Evolutionary conservation across 768 basidiomycete genomes (phyloP), one percentile per base, ranked within the genome.

Genomic region (Macrolepiota dolichaula): DNA sequence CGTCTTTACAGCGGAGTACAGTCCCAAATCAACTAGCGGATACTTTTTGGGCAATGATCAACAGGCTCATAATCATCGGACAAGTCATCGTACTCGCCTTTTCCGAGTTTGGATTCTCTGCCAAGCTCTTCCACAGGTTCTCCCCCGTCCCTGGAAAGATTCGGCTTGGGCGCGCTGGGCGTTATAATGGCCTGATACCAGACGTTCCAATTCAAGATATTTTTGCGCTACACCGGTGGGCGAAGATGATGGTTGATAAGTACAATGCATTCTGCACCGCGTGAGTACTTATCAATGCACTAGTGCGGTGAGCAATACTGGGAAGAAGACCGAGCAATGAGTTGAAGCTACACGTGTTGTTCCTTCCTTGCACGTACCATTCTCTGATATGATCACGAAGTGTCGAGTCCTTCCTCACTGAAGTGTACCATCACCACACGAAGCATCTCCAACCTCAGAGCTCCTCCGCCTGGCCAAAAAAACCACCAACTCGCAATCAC

Each of bases 21-120:
- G 92, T 97, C 4, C 94, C 94, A 3, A 92, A 93, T 73, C 94
- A 96, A 71, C 83, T 91, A 32, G 94, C 91, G 22, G 94, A 94
- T 29, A 83, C 85, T 9, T 96, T 97, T 76, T 97, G 94, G 91
- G 91, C 92, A 4, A 86, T 96, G 63, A 77, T 96, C 63, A 92
- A 93, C 73, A 81, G 92, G 62, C 81, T 96, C 58, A 83, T 96
- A 72, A 92, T 96, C 72, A 85, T 94, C 63, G 87, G 91, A 73
- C 91, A 95, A 77, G 83, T 88, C 62, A 72, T 94, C 67, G 79
- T 93, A 35, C 86, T 96, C 68, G 73, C 94, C 63, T 73, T 94
- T 60, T 90, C 94, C 59, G 95, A 97, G 74, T 63, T 94, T 61
- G 86, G 90, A 64, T 91, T 92, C 83, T 92, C 92, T 11, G 73